Conservation (phyloP, 179 eudicot genomes). For the Sideroxylon spinosum region DNA sequence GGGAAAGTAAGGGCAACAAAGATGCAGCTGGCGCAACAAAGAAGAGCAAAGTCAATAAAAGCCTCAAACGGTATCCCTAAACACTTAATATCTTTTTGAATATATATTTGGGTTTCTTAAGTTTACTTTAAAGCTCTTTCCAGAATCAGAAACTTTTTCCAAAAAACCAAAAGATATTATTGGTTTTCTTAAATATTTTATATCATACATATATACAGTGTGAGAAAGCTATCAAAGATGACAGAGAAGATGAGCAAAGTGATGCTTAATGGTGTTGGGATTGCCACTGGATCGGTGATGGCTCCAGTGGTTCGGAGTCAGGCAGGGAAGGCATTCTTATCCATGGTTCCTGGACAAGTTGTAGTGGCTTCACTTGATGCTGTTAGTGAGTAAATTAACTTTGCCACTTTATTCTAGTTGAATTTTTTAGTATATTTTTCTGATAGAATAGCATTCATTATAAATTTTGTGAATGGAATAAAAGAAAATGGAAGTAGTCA, state of each 20-base stretch:
- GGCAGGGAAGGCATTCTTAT: conserved; percentile 61
- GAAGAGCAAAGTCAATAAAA: conserved; percentile 50
- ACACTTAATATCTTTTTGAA: background rate
- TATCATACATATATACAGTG: conserved; percentile 26
- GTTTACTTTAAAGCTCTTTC: too few relatives aligned
- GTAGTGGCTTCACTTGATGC: conserved; percentile 89
- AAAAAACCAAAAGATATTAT: too few relatives aligned
- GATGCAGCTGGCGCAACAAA: conserved; percentile 26
- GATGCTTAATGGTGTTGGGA: conserved; percentile 71
- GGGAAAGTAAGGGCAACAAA: conserved; percentile 22
- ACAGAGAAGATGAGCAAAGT: conserved; percentile 82
- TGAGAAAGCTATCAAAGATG: conserved; percentile 53
- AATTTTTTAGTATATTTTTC: too few relatives aligned
- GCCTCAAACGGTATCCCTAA: conserved; percentile 60
- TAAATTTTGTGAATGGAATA: too few relatives aligned
- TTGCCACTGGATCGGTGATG: conserved; percentile 74
- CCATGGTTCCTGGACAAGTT: conserved; percentile 85
- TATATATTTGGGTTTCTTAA: too few relatives aligned
- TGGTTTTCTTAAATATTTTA: background rate
- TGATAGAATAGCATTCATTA: too few relatives aligned
- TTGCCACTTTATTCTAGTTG: too few relatives aligned
- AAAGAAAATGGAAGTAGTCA: background rate
- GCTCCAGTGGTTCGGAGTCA: conserved; percentile 67
- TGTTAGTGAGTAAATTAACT: conserved; percentile 49
- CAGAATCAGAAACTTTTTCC: background rate